Conservation (phyloP, 306 rosid genomes). For the Psophocarpus tetragonolobus region DNA sequence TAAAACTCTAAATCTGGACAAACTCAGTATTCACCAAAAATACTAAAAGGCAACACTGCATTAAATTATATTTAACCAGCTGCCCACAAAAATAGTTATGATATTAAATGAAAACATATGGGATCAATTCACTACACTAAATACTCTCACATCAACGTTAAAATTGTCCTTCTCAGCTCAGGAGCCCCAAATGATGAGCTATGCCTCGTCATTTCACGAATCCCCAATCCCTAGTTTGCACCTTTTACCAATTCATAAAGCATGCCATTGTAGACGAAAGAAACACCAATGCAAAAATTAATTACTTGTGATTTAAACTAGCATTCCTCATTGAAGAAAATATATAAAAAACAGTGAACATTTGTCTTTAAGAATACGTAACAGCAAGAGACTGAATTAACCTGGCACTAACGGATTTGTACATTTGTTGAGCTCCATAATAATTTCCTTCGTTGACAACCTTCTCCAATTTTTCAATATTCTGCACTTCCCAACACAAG, state of each 20-base stretch:
- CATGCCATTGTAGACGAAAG: not conserved
- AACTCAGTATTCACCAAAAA: constrained; percentile 14
- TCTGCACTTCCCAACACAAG: constrained; percentile 52
- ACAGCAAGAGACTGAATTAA: constrained; percentile 24
- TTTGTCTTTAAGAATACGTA: not conserved
- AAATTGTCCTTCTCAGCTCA: not conserved
- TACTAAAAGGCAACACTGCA: not conserved
- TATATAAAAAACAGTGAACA: not conserved
- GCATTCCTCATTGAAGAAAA: constrained; percentile 7
- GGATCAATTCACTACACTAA: not conserved
- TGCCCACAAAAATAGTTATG: not conserved
- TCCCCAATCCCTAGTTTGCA: not conserved
- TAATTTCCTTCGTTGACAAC: constrained; percentile 67
- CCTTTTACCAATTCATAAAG: not conserved
- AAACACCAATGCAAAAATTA: constrained; percentile 12
- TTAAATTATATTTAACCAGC: constrained; percentile 16
- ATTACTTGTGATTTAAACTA: not conserved
- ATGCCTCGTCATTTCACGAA: not conserved
- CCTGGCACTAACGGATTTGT: constrained; percentile 92
- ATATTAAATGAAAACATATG: not conserved
- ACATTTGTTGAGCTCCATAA: constrained; percentile 99
- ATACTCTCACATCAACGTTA: not conserved
- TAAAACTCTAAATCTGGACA: not conserved
- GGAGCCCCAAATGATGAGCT: not conserved
- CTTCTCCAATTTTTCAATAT: constrained; percentile 77